Percentiles rank a stretch among this genome's conserved stretches.
Evolutionary conservation across 2,329 filamentous ascomycete species (phyloP).

Genomic region (Xenoacremonium recifei): DNA sequence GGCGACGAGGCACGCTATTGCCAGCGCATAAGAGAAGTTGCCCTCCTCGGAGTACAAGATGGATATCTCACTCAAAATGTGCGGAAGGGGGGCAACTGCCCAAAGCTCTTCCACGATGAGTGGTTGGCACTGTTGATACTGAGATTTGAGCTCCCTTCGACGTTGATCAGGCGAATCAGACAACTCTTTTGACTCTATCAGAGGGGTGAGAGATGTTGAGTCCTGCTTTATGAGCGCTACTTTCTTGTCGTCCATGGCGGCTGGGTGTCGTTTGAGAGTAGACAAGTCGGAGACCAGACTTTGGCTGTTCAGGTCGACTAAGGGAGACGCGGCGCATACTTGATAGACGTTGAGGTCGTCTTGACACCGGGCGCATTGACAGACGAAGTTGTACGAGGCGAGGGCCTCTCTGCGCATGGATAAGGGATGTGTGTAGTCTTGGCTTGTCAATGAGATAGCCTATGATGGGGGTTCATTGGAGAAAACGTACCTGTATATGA

Average conservation of each 20-base stretch:
- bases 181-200: constrained; percentile 21
- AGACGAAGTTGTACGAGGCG: constrained; percentile 51
- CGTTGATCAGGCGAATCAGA: constrained; percentile 27
- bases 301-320: constrained; percentile 42
- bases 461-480: background rate
- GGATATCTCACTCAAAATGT: constrained; percentile 43
- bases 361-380: constrained; percentile 48
- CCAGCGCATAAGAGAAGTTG: constrained; percentile 43
- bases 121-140: constrained; percentile 22
- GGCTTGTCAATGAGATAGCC: background rate
- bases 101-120: constrained; percentile 35
- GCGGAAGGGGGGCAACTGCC: constrained; percentile 49
- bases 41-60: constrained; percentile 43
- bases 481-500: constrained; percentile 55
- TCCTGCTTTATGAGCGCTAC: constrained; percentile 13
- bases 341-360: constrained; percentile 55
- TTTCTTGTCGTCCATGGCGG: constrained; percentile 15
- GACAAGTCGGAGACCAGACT: constrained; percentile 43
- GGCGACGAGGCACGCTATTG: constrained; percentile 47
- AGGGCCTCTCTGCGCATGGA: constrained; percentile 42
- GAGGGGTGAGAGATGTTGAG: constrained; percentile 27
- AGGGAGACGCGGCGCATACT: constrained; percentile 41
- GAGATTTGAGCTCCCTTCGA: constrained; percentile 14
- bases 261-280: constrained; percentile 27
- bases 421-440: constrained; percentile 49